These are phyloP conservation scores for Colletotrichum musae DNA, from an alignment of 2,329 filamentous ascomycete species.

Conservation along the genomic window DNA sequence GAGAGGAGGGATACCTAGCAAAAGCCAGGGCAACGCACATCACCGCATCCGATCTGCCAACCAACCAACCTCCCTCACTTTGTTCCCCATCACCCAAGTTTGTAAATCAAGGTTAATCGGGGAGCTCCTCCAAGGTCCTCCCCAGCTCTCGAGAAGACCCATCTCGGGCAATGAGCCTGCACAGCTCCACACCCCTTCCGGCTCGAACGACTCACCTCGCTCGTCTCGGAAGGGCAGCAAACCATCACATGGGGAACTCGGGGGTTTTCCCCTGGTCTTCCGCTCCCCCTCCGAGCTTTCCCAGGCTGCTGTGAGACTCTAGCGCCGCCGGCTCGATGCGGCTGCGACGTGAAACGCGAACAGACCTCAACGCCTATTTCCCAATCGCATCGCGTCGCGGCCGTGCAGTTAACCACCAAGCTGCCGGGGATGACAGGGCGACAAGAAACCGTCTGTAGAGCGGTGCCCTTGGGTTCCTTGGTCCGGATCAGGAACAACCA, in stretches of 20 bases:
- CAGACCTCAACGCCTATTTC: conserved; percentile 9
- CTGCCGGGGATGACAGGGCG: background rate
- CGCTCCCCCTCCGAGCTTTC: background rate
- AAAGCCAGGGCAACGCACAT: background rate
- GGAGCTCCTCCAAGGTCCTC: no score
- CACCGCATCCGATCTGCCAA: background rate
- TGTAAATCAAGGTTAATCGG: background rate
- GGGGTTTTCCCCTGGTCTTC: background rate
- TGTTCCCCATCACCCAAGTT: background rate
- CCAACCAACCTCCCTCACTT: background rate
- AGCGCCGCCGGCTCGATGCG: conserved; percentile 8
- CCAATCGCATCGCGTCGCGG: conserved; percentile 25
- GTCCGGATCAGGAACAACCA: background rate
- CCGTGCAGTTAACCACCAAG: background rate
- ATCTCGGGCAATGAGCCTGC: background rate
- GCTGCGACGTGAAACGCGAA: conserved; percentile 28
- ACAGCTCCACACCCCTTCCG: background rate
- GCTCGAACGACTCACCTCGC: conserved; percentile 29
- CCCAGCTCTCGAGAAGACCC: background rate
- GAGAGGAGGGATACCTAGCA: background rate
- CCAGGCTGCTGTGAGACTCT: background rate
- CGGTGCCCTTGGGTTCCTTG: background rate
- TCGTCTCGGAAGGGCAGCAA: conserved; percentile 21
- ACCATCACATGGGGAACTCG: background rate
- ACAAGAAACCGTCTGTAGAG: background rate